A percentile compares a stretch with the other conserved stretches of the same genome.
Conservation (phyloP, 768 basidiomycete species). For the Suillus bovinus region DNA sequence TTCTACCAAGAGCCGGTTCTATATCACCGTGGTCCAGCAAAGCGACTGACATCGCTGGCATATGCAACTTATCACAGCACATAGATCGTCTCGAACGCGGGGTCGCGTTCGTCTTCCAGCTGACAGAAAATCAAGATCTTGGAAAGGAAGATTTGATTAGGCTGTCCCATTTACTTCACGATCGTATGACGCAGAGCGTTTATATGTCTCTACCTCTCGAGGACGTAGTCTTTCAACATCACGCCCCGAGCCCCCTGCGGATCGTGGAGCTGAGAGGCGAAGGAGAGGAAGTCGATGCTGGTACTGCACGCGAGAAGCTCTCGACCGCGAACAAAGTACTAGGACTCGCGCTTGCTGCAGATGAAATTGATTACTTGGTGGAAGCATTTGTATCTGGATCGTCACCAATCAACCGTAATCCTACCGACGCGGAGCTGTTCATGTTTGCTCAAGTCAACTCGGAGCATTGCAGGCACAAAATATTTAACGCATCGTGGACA, state of each 20-base stretch:
- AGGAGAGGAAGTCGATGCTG: slow-evolving; percentile 23
- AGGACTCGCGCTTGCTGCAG: slow-evolving; percentile 85
- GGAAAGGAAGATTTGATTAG: slow-evolving; percentile 46
- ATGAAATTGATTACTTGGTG: slow-evolving; percentile 92
- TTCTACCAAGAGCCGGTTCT: slow-evolving; percentile 84
- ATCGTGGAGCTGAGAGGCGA: slow-evolving; percentile 58
- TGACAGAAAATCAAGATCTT: slow-evolving; percentile 41
- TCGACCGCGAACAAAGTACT: slow-evolving; percentile 76
- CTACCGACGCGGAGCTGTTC: slow-evolving; percentile 97
- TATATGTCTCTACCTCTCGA: slow-evolving; percentile 59
- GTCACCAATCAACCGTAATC: slow-evolving; percentile 72
- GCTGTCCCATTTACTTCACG: slow-evolving; percentile 78
- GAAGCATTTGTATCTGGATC: slow-evolving; percentile 80
- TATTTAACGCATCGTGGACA: slow-evolving; percentile 97
- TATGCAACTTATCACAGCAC: slow-evolving; percentile 76
- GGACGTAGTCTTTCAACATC: slow-evolving; percentile 57
- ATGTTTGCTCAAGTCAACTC: slow-evolving; percentile 99
- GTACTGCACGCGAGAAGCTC: slow-evolving; percentile 62
- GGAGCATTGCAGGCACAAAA: slow-evolving; percentile 99
- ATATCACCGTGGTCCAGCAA: slow-evolving; percentile 99
- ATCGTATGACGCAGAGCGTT: slow-evolving; percentile 94
- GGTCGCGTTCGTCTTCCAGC: slow-evolving; percentile 62
- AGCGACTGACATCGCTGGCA: slow-evolving; percentile 89
- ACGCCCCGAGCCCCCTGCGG: slow-evolving; percentile 65
- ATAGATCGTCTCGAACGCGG: slow-evolving; percentile 90